Percentiles rank a stretch among this genome's conserved stretches.
These are phyloP conservation scores for Aspergillus egyptiacus DNA, from an alignment of 495 filamentous ascomycete species.

Conservation along the genomic window DNA sequence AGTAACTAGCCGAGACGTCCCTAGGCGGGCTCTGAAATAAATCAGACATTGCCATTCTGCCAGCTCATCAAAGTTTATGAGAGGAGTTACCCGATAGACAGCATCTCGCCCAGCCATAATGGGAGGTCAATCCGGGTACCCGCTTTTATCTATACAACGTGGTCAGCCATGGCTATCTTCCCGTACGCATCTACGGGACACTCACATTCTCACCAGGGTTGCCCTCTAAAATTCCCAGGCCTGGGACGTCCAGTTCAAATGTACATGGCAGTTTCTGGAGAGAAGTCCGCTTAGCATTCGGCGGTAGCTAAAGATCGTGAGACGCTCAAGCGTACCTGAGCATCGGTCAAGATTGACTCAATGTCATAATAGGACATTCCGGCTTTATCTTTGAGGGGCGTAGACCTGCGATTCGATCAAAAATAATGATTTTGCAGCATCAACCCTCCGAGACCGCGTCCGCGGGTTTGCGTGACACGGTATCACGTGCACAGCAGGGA, in stretches of 20 bases:
- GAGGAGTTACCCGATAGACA: constrained; percentile 64
- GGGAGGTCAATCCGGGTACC: constrained; percentile 78
- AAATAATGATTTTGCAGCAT: too few species aligned
- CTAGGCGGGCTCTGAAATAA: constrained; percentile 41
- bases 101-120: constrained; percentile 95
- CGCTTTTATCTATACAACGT: constrained; percentile 56
- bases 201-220: constrained; percentile 61
- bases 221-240: constrained; percentile 80
- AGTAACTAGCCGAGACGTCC: constrained; percentile 59
- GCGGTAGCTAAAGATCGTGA: not conserved
- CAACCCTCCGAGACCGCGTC: constrained; percentile 7
- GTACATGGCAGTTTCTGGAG: constrained; percentile 87
- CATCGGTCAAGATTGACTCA: constrained; percentile 87
- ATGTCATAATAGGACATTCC: constrained; percentile 85
- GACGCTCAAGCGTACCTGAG: constrained; percentile 52
- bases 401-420: too few species aligned
- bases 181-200: not conserved
- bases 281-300: not conserved
- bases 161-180: constrained; percentile 3
- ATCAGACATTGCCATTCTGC: constrained; percentile 3
- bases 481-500: not conserved
- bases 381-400: not conserved
- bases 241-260: constrained; percentile 81
- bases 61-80: not conserved
- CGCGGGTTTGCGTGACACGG: constrained; percentile 1